Percentiles rank a stretch among this genome's conserved stretches.
These are phyloP conservation scores for Sequoiadendron giganteum DNA, from an alignment of 75 land plant genomes.

Conservation along the genomic window DNA sequence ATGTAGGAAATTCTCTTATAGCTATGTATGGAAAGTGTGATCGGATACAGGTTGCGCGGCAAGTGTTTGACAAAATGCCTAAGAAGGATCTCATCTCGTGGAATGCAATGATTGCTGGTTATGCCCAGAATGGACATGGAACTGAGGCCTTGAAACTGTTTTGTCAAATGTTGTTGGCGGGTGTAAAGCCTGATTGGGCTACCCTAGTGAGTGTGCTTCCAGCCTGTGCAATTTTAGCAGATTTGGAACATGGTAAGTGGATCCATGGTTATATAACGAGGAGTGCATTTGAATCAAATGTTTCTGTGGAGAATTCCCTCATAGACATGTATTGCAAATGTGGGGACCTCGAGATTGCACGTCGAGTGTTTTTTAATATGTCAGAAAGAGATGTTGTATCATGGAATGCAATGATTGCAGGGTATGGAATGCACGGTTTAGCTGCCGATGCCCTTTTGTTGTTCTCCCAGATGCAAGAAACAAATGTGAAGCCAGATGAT, in stretches of 20 bases:
- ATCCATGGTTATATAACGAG: conserved; percentile 11
- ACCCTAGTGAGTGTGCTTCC: conserved; percentile 20
- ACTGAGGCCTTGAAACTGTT: conserved; percentile 28
- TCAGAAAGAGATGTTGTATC: conserved; percentile 14
- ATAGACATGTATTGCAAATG: conserved; percentile 17
- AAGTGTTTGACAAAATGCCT: conserved; percentile 21
- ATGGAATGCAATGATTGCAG: conserved; percentile 24
- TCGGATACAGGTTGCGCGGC: conserved; percentile 20
- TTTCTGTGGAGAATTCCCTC: conserved; percentile 15
- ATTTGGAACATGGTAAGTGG: conserved; percentile 11
- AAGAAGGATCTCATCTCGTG: conserved; percentile 9
- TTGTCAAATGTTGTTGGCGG: not conserved
- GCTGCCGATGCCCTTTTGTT: conserved; percentile 14
- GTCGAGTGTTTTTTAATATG: conserved; percentile 11
- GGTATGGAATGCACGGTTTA: conserved; percentile 5
- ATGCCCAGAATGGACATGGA: conserved; percentile 27
- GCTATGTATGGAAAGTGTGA: conserved; percentile 9
- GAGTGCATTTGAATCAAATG: conserved; percentile 10
- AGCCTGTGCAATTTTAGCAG: conserved; percentile 16
- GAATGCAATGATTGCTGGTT: conserved; percentile 41
- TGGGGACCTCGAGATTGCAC: conserved; percentile 13
- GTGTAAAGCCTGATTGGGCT: conserved; percentile 10
- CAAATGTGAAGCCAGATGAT: conserved; percentile 10
- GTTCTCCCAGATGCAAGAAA: conserved; percentile 20
- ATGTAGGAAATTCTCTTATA: conserved; percentile 27